phyloP scores from a whole-genome alignment of 73 alveolate species.

The Breviolum minutum region DNA sequence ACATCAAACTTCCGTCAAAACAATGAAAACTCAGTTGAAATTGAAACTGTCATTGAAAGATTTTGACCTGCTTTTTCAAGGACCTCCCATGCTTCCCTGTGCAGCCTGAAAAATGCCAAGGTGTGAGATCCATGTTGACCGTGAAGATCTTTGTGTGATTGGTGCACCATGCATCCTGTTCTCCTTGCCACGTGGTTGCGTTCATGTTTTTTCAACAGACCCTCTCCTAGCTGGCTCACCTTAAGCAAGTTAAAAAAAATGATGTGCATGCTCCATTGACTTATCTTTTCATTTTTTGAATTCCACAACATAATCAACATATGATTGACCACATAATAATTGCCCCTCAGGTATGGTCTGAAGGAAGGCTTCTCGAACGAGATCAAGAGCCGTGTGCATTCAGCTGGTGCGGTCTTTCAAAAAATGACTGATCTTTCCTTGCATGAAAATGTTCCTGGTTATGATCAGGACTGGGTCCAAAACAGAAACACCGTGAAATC shows the following conservation, averaged over 20 bases:
- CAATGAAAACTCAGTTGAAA: too few relatives aligned
- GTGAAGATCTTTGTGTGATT: not conserved
- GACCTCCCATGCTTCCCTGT: not conserved
- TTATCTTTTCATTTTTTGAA: not conserved
- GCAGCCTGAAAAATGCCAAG: not conserved
- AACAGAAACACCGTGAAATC: not conserved
- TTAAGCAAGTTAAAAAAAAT: too few relatives aligned
- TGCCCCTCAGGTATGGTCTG: constrained; percentile 1
- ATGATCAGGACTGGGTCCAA: not conserved
- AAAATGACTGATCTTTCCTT: not conserved
- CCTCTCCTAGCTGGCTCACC: too few relatives aligned
- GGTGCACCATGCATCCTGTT: constrained; percentile 18
- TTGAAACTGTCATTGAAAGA: not conserved
- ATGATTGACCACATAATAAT: not conserved
- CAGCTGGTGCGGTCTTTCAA: not conserved
- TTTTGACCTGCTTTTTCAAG: not conserved
- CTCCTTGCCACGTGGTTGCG: not conserved
- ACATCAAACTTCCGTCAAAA: too few relatives aligned
- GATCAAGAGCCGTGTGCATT: not conserved
- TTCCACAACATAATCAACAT: not conserved
- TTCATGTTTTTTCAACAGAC: too few relatives aligned
- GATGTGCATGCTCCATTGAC: not conserved
- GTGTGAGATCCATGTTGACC: not conserved
- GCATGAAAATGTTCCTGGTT: constrained; percentile 15
- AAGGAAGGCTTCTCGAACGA: not conserved